phyloP scores from a whole-genome alignment of 192 early-diverging fungal species.

The Phycomyces blakesleeanus region DNA sequence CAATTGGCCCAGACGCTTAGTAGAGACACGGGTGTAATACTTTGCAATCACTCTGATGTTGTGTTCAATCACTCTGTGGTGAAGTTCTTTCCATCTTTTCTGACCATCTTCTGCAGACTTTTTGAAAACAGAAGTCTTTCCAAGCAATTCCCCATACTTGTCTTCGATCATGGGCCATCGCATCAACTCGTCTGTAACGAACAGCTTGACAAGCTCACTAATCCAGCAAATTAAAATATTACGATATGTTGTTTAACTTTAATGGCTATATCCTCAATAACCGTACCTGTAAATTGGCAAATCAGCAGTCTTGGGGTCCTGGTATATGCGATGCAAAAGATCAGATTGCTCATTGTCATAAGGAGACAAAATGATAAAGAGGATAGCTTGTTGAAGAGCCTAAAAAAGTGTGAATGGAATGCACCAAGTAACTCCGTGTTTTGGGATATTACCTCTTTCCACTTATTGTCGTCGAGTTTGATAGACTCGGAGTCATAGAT shows the following conservation, averaged over 20 bases:
- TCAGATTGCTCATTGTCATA: slow-evolving; percentile 97
- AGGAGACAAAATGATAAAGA: slow-evolving; percentile 86
- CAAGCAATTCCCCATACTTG: slow-evolving; percentile 76
- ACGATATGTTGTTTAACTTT: neutral
- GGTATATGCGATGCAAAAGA: slow-evolving; percentile 79
- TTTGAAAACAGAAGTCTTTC: slow-evolving; percentile 72
- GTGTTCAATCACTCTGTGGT: slow-evolving; percentile 96
- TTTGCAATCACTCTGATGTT: slow-evolving; percentile 96
- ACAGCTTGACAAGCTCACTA: slow-evolving; percentile 81
- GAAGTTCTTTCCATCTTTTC: slow-evolving; percentile 78
- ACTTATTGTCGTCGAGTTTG: slow-evolving; percentile 71
- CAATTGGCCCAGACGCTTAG: slow-evolving; percentile 82
- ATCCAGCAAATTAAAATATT: slow-evolving; percentile 1
- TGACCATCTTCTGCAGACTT: slow-evolving; percentile 68
- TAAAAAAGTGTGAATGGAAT: slow-evolving; percentile 15
- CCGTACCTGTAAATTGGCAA: slow-evolving; percentile 69
- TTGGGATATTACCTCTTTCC: slow-evolving; percentile 54
- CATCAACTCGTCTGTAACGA: slow-evolving; percentile 90
- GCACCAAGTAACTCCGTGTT: neutral
- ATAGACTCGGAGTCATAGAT: slow-evolving; percentile 85
- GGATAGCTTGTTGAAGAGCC: slow-evolving; percentile 75
- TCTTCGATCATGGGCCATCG: slow-evolving; percentile 93
- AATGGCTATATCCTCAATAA: neutral
- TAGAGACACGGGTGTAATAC: slow-evolving; percentile 89
- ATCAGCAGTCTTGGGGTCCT: slow-evolving; percentile 77